These are phyloP conservation scores for Trichoderma polysporum DNA, from an alignment of 2,329 filamentous ascomycete genomes.

Conservation along the genomic window DNA sequence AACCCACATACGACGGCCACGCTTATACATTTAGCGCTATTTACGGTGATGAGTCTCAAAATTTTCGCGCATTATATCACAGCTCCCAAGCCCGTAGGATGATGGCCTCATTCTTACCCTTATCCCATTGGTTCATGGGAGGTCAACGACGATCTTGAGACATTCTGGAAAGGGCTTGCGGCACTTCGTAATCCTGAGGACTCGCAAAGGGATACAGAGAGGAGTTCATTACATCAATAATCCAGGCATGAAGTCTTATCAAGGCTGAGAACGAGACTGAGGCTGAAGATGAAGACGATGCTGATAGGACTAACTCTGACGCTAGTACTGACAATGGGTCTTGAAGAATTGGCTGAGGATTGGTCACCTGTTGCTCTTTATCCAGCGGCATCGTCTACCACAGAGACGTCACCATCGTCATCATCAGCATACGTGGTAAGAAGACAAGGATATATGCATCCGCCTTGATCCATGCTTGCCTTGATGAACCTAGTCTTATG, in stretches of 20 bases:
- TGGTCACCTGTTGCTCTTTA: neutral
- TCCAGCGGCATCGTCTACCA: neutral
- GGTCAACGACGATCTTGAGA: neutral
- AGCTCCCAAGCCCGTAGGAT: neutral
- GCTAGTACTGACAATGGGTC: neutral
- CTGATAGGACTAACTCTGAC: neutral
- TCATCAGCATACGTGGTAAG: slow-evolving; percentile 9
- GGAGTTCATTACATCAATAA: neutral
- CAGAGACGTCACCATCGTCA: slow-evolving; percentile 14
- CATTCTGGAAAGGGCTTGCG: neutral
- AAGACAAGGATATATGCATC: slow-evolving; percentile 10
- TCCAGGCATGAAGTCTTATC: neutral
- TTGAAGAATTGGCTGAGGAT: neutral
- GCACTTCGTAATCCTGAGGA: neutral
- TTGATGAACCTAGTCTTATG: slow-evolving; percentile 3
- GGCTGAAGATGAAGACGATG: neutral
- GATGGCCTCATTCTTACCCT: neutral
- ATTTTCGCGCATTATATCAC: neutral
- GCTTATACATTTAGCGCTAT: neutral
- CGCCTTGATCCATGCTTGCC: slow-evolving; percentile 5
- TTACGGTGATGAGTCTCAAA: neutral
- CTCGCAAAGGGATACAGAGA: neutral
- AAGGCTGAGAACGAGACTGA: neutral
- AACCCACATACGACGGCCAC: neutral
- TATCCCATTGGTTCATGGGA: neutral